phyloP scores from a whole-genome alignment of 257 asterid genomes.

The Agastache rugosa region DNA sequence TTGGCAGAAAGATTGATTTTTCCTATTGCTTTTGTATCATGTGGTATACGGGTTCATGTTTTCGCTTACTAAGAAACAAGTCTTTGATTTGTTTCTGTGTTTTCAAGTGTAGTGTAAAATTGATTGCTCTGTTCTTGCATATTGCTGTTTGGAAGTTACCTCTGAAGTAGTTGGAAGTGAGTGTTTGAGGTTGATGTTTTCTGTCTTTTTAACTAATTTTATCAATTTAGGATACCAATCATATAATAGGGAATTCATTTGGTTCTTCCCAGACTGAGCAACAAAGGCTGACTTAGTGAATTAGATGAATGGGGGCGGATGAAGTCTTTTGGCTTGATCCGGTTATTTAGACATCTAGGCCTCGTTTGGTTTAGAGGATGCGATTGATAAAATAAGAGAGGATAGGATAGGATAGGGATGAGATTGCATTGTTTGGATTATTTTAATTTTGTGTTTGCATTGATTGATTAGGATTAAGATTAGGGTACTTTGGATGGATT shows the following conservation, averaged over 20 bases:
- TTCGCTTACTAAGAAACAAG: not conserved
- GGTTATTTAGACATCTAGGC: not conserved
- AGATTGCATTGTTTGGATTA: too few relatives aligned
- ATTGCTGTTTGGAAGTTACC: not conserved
- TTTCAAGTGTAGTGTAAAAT: not conserved
- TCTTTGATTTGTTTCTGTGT: not conserved
- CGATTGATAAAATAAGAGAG: too few relatives aligned
- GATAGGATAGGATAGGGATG: too few relatives aligned
- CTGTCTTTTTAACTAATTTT: not conserved
- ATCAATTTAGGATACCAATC: not conserved
- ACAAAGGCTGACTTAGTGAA: conserved; percentile 4
- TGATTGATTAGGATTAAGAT: too few relatives aligned
- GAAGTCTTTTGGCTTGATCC: not conserved
- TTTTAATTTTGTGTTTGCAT: too few relatives aligned
- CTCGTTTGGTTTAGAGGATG: too few relatives aligned
- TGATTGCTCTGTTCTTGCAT: not conserved
- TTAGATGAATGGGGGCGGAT: not conserved
- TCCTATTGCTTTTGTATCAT: not conserved
- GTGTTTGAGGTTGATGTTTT: not conserved
- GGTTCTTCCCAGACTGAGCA: not conserved
- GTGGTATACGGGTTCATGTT: not conserved
- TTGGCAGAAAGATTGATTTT: conserved; percentile 23
- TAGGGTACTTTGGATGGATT: too few relatives aligned
- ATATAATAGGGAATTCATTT: not conserved
- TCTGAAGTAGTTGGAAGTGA: not conserved